A percentile compares a stretch with the other conserved stretches of the same genome.
Conservation (phyloP, 2,329 filamentous ascomycete species). For the Pseudogymnoascus sp. region DNA sequence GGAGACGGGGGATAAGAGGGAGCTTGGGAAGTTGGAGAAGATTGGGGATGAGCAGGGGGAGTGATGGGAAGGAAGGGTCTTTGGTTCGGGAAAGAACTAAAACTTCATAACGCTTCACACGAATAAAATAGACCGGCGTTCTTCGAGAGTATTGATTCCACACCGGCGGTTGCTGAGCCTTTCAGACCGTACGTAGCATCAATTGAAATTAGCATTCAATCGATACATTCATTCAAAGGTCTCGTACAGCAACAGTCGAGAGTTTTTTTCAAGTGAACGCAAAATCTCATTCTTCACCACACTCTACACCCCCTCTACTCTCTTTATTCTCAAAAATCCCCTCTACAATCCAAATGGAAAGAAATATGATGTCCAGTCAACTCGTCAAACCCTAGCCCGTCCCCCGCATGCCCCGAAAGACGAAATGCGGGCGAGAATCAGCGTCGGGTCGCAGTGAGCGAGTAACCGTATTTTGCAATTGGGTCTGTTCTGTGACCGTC, state of each 20-base stretch:
- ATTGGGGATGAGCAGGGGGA: conserved; percentile 67
- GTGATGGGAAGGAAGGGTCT: conserved; percentile 25
- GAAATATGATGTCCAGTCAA: conserved; percentile 26
- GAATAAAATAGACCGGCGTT: background rate
- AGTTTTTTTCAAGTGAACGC: conserved; percentile 13
- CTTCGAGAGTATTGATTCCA: background rate
- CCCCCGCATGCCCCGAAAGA: conserved; percentile 37
- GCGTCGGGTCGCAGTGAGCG: conserved; percentile 39
- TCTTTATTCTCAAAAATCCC: conserved; percentile 11
- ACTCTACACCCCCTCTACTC: conserved; percentile 21
- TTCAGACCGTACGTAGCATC: background rate
- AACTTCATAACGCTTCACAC: background rate
- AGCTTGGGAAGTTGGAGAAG: conserved; percentile 94
- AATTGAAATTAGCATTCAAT: background rate
- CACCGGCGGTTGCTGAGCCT: background rate
- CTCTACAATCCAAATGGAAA: background rate
- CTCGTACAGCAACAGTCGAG: background rate
- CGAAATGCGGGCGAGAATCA: conserved; percentile 29
- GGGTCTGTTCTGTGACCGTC: conserved; percentile 37
- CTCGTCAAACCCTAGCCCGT: conserved; percentile 31
- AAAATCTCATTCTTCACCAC: conserved; percentile 45
- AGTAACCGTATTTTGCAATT: conserved; percentile 64
- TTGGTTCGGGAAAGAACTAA: background rate
- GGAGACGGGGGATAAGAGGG: conserved; percentile 82
- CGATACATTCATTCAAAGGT: background rate